These are phyloP conservation scores for Asterella californica DNA, from an alignment of 225 moss, liverwort and hornwort species.

Conservation along the genomic window DNA sequence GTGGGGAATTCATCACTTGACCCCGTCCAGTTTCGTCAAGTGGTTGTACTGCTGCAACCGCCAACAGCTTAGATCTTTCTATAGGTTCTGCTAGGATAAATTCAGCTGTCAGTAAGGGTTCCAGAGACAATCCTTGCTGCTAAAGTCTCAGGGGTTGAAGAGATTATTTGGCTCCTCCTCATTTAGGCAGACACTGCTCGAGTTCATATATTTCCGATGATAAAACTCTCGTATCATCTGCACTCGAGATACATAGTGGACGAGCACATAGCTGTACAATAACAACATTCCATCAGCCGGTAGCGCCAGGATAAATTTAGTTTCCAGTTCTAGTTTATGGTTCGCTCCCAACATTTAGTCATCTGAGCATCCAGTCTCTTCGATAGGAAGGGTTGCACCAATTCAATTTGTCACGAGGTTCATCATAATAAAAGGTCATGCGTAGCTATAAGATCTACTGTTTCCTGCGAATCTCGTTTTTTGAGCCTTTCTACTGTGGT, in stretches of 20 bases:
- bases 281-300: constrained; percentile 6
- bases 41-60: constrained; percentile 3
- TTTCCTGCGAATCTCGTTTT: background rate
- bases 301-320: constrained; percentile 3
- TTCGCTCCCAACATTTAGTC: background rate
- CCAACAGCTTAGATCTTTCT: constrained; percentile 1
- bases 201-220: background rate
- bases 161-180: background rate
- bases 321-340: background rate
- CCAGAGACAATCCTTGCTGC: constrained; percentile 5
- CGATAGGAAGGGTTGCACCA: background rate
- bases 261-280: constrained; percentile 17
- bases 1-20: background rate
- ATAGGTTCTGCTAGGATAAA: constrained; percentile 7
- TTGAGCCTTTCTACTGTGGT: too few species aligned
- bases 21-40: background rate
- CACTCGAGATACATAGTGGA: constrained; percentile 11
- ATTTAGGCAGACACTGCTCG: constrained; percentile 2
- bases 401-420: constrained; percentile 1
- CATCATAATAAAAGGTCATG: constrained; percentile 1
- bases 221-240: background rate
- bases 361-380: background rate
- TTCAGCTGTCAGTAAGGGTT: background rate
- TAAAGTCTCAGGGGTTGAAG: constrained; percentile 5
- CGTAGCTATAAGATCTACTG: background rate